phyloP scores from a whole-genome alignment of 2,329 filamentous ascomycete species.

The Teratosphaeria viscida region DNA sequence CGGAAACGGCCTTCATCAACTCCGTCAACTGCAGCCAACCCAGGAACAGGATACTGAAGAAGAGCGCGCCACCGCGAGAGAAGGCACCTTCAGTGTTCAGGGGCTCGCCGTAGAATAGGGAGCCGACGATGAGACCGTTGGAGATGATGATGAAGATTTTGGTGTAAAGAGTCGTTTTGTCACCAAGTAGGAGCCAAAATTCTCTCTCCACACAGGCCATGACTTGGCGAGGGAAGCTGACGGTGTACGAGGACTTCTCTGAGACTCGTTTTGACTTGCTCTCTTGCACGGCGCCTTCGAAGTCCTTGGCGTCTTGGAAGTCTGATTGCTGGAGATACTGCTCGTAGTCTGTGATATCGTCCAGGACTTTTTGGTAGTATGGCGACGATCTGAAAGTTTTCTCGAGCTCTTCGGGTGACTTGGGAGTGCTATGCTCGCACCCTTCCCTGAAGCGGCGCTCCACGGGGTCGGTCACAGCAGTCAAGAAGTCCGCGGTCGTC shows the following conservation, averaged over 20 bases:
- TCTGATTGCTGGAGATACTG: conserved; percentile 46
- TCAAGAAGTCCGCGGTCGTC: conserved; percentile 70
- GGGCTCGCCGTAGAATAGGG: conserved; percentile 62
- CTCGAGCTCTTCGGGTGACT: conserved; percentile 58
- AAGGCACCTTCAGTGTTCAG: conserved; percentile 52
- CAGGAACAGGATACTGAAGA: conserved; percentile 58
- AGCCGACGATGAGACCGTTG: conserved; percentile 65
- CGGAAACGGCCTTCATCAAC: conserved; percentile 64
- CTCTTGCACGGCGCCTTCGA: conserved; percentile 51
- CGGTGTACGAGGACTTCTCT: conserved; percentile 64
- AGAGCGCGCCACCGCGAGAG: conserved; percentile 50
- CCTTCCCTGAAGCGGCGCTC: conserved; percentile 59
- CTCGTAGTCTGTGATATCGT: conserved; percentile 54
- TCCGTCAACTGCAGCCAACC: conserved; percentile 66
- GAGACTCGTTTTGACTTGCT: conserved; percentile 55
- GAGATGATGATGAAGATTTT: conserved; percentile 71
- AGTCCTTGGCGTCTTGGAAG: conserved; percentile 51
- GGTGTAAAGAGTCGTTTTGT: conserved; percentile 63
- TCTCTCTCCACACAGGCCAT: conserved; percentile 59
- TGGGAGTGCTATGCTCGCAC: conserved; percentile 56
- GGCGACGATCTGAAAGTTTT: conserved; percentile 54
- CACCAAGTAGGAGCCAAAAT: conserved; percentile 67
- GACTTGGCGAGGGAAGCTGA: conserved; percentile 64
- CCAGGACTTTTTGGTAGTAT: conserved; percentile 49
- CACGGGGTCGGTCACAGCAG: conserved; percentile 61